A percentile compares a stretch with the other conserved stretches of the same genome.
Conservation (phyloP, 768 basidiomycete genomes). For the Pleurotus salmoneostramineus region DNA sequence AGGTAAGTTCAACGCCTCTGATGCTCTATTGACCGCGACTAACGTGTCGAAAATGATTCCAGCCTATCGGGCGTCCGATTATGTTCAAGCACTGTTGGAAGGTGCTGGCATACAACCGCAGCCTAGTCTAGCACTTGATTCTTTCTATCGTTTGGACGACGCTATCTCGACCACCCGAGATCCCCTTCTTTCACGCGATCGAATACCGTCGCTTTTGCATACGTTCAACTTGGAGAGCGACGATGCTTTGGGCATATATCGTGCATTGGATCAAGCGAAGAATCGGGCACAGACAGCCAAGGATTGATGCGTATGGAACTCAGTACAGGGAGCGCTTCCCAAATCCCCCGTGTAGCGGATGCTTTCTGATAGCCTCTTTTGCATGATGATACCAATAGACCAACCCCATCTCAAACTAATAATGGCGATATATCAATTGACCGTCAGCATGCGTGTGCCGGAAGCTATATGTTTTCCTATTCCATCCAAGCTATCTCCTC, state of each 20-base stretch:
- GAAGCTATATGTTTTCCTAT: neutral
- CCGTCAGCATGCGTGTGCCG: neutral
- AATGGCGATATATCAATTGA: neutral
- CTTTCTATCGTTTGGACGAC: conserved; percentile 39
- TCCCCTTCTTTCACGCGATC: conserved; percentile 48
- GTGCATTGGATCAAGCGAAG: conserved; percentile 61
- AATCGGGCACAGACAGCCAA: conserved; percentile 23
- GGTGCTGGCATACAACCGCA: conserved; percentile 53
- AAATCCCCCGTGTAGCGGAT: neutral
- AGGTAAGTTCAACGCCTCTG: conserved; percentile 38
- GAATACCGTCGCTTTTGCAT: conserved; percentile 46
- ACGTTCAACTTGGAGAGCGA: conserved; percentile 41
- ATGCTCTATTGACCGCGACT: neutral
- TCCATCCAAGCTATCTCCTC: neutral
- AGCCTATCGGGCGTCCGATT: conserved; percentile 71
- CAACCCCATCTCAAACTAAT: too few relatives aligned
- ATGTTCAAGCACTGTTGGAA: conserved; percentile 58
- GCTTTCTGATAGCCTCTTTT: too few relatives aligned
- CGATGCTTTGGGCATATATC: conserved; percentile 48
- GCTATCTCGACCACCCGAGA: conserved; percentile 17
- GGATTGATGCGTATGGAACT: neutral
- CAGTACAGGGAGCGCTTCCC: neutral
- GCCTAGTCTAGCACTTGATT: conserved; percentile 50
- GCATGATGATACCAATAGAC: too few relatives aligned
- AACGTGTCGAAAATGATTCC: neutral